A percentile compares a stretch with the other conserved stretches of the same genome.
Conservation (phyloP, 1,139 yeast genomes). For the Protomyces lactucae-debilis region DNA sequence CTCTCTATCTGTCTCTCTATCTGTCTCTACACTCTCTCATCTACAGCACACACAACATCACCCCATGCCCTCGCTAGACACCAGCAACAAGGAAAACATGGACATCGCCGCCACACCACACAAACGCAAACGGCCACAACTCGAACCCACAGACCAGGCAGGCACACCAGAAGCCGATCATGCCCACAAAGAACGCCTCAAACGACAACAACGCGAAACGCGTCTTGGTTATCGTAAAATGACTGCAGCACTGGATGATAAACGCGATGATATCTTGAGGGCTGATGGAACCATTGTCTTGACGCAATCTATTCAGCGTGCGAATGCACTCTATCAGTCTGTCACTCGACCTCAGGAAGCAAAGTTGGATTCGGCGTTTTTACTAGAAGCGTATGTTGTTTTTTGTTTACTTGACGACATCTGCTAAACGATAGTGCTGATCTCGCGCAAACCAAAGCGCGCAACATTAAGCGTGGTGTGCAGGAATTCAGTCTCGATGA, state of each 20-base stretch:
- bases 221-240: conserved; percentile 2
- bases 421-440: conserved; percentile 6
- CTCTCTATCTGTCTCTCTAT: too few species aligned
- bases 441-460: conserved; percentile 28
- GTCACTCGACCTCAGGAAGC: conserved; percentile 29
- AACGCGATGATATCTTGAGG: conserved; percentile 12
- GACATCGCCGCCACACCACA: background rate
- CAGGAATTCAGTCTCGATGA: conserved; percentile 27
- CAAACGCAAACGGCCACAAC: background rate
- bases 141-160: background rate
- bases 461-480: conserved; percentile 27
- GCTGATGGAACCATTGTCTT: background rate
- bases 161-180: background rate
- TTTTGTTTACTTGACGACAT: background rate
- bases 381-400: conserved; percentile 15
- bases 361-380: conserved; percentile 28
- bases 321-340: conserved; percentile 10
- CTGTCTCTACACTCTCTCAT: too few species aligned
- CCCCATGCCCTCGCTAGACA: background rate
- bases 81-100: background rate
- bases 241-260: conserved; percentile 5
- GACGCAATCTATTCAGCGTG: conserved; percentile 7
- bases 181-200: background rate
- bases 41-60: too few species aligned
- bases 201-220: conserved; percentile 1